These are phyloP conservation scores for Penicillium hordei DNA, from an alignment of 2,329 filamentous ascomycete species.

Conservation along the genomic window DNA sequence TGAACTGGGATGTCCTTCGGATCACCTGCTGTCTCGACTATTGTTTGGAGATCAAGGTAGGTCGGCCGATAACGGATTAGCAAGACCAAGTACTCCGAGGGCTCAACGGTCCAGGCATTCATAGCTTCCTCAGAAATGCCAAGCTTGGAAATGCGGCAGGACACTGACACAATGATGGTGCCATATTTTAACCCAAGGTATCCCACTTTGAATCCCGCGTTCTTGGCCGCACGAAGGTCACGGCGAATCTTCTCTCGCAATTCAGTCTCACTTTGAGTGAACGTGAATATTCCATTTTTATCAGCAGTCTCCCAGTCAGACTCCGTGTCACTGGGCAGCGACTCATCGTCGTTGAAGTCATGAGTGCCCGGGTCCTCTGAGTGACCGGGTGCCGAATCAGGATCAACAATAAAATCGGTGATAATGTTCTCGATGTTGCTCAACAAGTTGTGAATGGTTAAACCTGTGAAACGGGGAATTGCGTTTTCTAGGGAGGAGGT, in stretches of 20 bases:
- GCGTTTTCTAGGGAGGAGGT: conserved; percentile 45
- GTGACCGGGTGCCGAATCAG: conserved; percentile 11
- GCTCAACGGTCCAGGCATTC: conserved; percentile 71
- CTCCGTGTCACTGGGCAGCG: conserved; percentile 32
- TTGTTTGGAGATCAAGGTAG: conserved; percentile 61
- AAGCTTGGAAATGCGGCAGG: conserved; percentile 68
- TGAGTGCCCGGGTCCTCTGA: neutral
- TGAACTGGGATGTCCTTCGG: conserved; percentile 43
- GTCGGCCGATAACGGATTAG: conserved; percentile 64
- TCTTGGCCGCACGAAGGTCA: conserved; percentile 63
- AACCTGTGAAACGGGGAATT: conserved; percentile 39
- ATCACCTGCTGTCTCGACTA: conserved; percentile 46
- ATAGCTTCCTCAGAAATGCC: conserved; percentile 72
- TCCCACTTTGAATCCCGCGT: conserved; percentile 70
- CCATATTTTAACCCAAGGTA: conserved; percentile 55
- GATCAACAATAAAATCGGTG: conserved; percentile 21
- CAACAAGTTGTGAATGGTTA: conserved; percentile 51
- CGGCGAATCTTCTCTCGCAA: conserved; percentile 47
- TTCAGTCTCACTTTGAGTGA: neutral
- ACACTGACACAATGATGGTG: conserved; percentile 62
- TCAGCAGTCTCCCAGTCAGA: conserved; percentile 37
- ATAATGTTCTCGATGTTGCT: conserved; percentile 47
- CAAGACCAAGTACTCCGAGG: conserved; percentile 69
- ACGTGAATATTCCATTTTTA: conserved; percentile 11
- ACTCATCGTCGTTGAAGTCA: conserved; percentile 19